A percentile compares a stretch with the other conserved stretches of the same genome.
These are phyloP conservation scores for Verticillium zaregamsianum DNA, from an alignment of 2,329 filamentous ascomycete genomes.

Conservation along the genomic window DNA sequence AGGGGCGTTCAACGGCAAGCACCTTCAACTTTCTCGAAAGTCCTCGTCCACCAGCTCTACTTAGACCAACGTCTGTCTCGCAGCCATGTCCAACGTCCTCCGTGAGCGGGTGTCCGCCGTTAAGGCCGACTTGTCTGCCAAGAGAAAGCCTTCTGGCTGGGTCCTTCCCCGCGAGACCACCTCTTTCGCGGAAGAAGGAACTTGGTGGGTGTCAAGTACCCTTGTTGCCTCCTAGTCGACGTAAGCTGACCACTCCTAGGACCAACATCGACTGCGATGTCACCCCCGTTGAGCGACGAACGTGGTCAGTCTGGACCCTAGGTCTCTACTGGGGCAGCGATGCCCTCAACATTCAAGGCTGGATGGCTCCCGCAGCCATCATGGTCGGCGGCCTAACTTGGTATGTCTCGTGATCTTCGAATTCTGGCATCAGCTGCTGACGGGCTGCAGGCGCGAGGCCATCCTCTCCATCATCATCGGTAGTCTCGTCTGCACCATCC, in stretches of 20 bases:
- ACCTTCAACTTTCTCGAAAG: not conserved
- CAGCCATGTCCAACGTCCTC: conserved; percentile 9
- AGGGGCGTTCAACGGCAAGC: no score
- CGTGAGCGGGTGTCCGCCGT: conserved; percentile 20
- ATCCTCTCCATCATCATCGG: conserved; percentile 19
- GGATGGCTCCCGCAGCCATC: conserved; percentile 40
- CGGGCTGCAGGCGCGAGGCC: conserved; percentile 14
- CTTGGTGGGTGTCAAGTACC: conserved; percentile 16
- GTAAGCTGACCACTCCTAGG: conserved; percentile 16
- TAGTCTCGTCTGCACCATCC: conserved; percentile 17
- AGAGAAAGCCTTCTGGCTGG: conserved; percentile 32
- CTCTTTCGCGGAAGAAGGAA: conserved; percentile 32
- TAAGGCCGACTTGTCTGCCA: conserved; percentile 26
- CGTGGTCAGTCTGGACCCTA: conserved; percentile 27
- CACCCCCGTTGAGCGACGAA: conserved; percentile 37
- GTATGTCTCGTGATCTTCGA: conserved; percentile 13
- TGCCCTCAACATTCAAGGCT: conserved; percentile 38
- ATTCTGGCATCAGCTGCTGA: not conserved
- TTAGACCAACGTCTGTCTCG: not conserved
- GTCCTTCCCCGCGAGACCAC: conserved; percentile 31
- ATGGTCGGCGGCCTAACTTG: conserved; percentile 39
- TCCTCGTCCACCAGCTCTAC: no score
- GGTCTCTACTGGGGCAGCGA: conserved; percentile 41
- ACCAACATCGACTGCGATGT: conserved; percentile 41
- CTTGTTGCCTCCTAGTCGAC: no score